phyloP scores from a whole-genome alignment of 352 stramenopile species.

The Phytophthora pinifolia region DNA sequence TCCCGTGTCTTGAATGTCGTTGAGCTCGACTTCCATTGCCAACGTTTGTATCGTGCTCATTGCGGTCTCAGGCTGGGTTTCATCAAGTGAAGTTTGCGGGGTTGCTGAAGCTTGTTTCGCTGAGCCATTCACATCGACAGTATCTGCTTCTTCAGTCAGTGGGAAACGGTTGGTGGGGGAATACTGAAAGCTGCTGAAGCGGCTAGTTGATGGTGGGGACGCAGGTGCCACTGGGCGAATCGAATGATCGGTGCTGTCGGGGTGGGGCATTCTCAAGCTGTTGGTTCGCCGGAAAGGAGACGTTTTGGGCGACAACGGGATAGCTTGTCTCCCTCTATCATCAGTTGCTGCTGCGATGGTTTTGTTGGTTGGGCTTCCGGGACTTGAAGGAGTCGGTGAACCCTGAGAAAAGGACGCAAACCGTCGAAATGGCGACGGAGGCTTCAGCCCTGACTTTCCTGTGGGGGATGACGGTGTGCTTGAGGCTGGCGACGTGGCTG shows the following conservation, averaged over 20 bases:
- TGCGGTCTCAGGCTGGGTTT: no score
- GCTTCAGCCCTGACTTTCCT: constrained; percentile 20
- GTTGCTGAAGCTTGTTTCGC: no score
- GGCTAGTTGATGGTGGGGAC: constrained; percentile 7
- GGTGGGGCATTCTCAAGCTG: constrained; percentile 8
- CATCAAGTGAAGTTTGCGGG: no score
- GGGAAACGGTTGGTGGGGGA: background rate
- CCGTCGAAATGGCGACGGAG: constrained; percentile 23
- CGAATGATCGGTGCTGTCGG: constrained; percentile 8
- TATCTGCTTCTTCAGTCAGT: constrained; percentile 2
- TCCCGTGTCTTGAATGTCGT: no score
- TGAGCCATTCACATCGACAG: background rate
- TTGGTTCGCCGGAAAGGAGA: constrained; percentile 20
- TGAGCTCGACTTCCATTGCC: no score
- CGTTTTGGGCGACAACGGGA: constrained; percentile 17
- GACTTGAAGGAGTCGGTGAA: constrained; percentile 1
- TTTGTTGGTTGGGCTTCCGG: constrained; percentile 18
- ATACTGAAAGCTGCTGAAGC: constrained; percentile 20
- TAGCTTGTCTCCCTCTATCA: constrained; percentile 9
- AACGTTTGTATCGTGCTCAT: no score
- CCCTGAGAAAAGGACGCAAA: constrained; percentile 30
- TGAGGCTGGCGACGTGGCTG: constrained; percentile 15
- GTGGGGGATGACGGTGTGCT: constrained; percentile 21
- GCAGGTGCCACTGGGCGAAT: constrained; percentile 11
- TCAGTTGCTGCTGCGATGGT: background rate